phyloP scores from a whole-genome alignment of 1,284 basidiomycete genomes.

The Leccinum colubrinum region DNA sequence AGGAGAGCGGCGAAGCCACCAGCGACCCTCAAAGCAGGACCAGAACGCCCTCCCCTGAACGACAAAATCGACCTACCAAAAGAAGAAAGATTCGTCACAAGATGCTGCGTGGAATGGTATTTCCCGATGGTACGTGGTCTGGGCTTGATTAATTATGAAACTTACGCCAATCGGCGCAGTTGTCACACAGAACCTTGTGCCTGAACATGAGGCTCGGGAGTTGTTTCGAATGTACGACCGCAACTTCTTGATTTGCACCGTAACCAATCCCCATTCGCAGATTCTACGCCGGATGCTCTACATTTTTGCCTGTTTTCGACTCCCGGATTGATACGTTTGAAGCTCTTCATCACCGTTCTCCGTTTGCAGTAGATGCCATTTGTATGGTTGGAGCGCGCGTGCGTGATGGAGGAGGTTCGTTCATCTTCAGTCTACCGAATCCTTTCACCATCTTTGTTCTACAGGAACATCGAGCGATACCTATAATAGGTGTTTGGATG shows the following conservation, averaged over 20 bases:
- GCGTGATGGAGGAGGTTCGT: constrained; percentile 79
- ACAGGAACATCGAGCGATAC: constrained; percentile 64
- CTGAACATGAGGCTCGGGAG: constrained; percentile 79
- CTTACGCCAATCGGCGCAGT: constrained; percentile 42
- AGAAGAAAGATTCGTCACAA: constrained; percentile 67
- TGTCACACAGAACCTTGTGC: constrained; percentile 75
- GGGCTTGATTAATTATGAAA: constrained; percentile 1
- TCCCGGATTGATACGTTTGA: constrained; percentile 77
- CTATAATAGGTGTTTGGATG: constrained; percentile 67
- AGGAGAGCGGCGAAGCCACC: constrained; percentile 70
- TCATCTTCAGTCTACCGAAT: background rate
- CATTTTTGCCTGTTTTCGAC: constrained; percentile 88
- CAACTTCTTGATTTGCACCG: background rate
- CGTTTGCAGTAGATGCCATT: constrained; percentile 82
- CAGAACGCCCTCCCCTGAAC: constrained; percentile 66
- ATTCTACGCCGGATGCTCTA: constrained; percentile 86
- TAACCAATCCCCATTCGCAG: constrained; percentile 36
- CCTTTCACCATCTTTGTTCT: constrained; percentile 5
- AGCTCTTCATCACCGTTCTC: constrained; percentile 74
- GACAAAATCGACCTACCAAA: constrained; percentile 63
- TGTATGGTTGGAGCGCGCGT: constrained; percentile 89
- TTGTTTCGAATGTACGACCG: constrained; percentile 70
- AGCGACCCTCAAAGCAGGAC: constrained; percentile 74
- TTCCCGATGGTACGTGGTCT: constrained; percentile 60
- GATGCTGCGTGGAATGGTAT: constrained; percentile 47